Percentiles rank a stretch among this genome's conserved stretches.
phyloP scores from a whole-genome alignment of 441 rosid species.

The Corymbia citriodora region DNA sequence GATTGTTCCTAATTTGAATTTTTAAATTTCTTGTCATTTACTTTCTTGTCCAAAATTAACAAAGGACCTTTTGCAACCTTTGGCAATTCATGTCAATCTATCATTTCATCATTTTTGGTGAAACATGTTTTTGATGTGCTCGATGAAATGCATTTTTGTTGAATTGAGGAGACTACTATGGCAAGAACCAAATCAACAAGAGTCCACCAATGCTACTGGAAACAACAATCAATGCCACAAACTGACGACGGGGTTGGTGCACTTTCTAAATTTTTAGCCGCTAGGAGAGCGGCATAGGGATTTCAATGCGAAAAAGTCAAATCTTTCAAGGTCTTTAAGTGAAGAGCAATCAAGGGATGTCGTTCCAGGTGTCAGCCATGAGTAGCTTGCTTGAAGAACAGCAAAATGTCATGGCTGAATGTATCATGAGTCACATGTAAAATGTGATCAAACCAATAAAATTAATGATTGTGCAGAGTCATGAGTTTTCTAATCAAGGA shows the following conservation, averaged over 20 bases:
- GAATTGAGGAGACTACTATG: not conserved
- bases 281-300: not conserved
- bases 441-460: not conserved
- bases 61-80: not conserved
- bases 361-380: not conserved
- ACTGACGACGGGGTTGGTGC: not conserved
- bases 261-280: not conserved
- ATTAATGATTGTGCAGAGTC: not conserved
- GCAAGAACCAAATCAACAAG: not conserved
- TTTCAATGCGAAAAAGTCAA: not conserved
- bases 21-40: not conserved
- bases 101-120: not conserved
- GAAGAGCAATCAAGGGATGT: not conserved
- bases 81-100: not conserved
- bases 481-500: too few relatives aligned
- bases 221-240: not conserved
- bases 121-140: not conserved
- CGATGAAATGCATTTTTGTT: not conserved
- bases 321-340: not conserved
- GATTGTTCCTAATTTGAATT: not conserved
- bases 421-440: not conserved
- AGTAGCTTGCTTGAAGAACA: not conserved
- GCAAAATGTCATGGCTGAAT: not conserved
- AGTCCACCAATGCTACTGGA: not conserved
- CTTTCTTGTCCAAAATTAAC: not conserved